Percentiles rank a stretch among this genome's conserved stretches.
Conservation (phyloP, 2,329 filamentous ascomycete genomes). For the Cordyceps fumosorosea region DNA sequence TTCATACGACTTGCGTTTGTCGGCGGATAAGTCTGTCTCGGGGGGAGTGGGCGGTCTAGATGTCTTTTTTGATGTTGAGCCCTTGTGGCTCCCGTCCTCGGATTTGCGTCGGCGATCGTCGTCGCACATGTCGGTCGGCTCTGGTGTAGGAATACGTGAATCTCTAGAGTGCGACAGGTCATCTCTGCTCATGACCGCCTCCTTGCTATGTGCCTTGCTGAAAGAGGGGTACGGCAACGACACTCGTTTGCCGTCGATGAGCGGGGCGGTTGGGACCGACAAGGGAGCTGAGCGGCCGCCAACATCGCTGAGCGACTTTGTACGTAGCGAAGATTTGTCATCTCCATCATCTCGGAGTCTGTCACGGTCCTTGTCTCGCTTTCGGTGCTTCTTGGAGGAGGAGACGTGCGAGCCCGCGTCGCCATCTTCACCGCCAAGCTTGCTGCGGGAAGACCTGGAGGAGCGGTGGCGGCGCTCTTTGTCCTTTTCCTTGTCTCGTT, state of each 20-base stretch:
- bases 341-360: conserved; percentile 16
- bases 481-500: conserved; percentile 26
- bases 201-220: conserved; percentile 88
- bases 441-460: conserved; percentile 36
- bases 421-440: conserved; percentile 32
- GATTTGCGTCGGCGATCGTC: conserved; percentile 39
- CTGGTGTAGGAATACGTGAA: conserved; percentile 55
- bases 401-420: conserved; percentile 33
- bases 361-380: conserved; percentile 26
- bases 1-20: conserved; percentile 21
- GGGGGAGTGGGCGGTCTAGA: conserved; percentile 55
- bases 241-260: conserved; percentile 36
- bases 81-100: conserved; percentile 34
- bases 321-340: conserved; percentile 12
- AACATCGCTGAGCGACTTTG: conserved; percentile 40
- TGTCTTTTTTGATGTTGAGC: conserved; percentile 33
- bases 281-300: conserved; percentile 34
- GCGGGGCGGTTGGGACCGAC: conserved; percentile 18
- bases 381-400: conserved; percentile 28
- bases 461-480: conserved; percentile 32
- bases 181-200: conserved; percentile 63
- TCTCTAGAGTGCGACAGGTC: conserved; percentile 33
- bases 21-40: conserved; percentile 53
- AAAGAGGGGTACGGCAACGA: conserved; percentile 72
- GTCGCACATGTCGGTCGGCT: conserved; percentile 52